phyloP scores from a whole-genome alignment of 2,329 filamentous ascomycete genomes.

The Tolypocladium ophioglossoides region DNA sequence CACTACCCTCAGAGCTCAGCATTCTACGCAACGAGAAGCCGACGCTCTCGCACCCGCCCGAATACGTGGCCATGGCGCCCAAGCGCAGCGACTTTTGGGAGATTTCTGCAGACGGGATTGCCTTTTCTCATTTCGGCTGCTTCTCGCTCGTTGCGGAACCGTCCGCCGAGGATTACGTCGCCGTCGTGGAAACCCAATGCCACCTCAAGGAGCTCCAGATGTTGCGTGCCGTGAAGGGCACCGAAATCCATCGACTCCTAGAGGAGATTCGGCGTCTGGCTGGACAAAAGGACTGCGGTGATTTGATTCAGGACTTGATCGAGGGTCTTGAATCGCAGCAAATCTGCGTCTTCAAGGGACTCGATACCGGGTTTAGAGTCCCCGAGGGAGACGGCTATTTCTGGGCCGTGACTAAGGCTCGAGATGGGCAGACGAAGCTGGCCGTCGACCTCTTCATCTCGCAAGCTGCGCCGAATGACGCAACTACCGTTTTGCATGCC shows the following conservation, averaged over 20 bases:
- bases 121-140: constrained; percentile 17
- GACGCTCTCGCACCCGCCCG: constrained; percentile 8
- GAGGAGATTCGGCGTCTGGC: constrained; percentile 11
- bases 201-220: constrained; percentile 20
- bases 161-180: constrained; percentile 15
- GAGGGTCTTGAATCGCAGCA: constrained; percentile 14
- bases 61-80: constrained; percentile 13
- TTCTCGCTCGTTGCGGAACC: constrained; percentile 18
- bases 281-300: constrained; percentile 5
- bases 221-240: constrained; percentile 17
- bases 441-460: constrained; percentile 24
- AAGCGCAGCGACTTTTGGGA: constrained; percentile 20
- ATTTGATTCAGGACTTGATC: constrained; percentile 15
- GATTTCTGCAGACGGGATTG: constrained; percentile 14
- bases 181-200: constrained; percentile 18
- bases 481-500: constrained; percentile 21
- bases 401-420: constrained; percentile 20
- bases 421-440: constrained; percentile 4
- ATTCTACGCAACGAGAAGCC: constrained; percentile 8
- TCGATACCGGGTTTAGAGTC: constrained; percentile 23
- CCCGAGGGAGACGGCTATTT: constrained; percentile 18
- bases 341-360: constrained; percentile 20
- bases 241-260: constrained; percentile 15
- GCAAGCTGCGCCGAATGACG: constrained; percentile 18
- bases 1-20: constrained; percentile 8